Base-by-base conservation (phyloP, 371 early-diverging fungal species). In the Lichtheimia ramosa region DNA sequence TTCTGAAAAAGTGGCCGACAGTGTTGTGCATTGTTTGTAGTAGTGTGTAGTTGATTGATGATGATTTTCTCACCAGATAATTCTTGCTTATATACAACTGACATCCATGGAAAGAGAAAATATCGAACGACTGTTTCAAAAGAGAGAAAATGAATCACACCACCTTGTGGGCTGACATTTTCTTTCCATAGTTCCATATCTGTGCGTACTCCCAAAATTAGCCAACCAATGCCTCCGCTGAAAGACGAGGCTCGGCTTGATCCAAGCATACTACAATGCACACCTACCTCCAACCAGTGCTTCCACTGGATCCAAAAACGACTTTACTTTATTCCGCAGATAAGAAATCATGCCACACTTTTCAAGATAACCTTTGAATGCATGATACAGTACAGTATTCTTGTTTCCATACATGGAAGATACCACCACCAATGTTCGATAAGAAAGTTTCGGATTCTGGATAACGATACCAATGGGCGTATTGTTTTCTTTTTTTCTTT, bases 1-100 rank as follows among this genome's bases (percentile, higher is more conserved):
- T 54, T 50, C 62, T 67, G 21, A 77, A 10, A 58, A 77, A 74
- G 18, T 64, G 48, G 15, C 46, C 24, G n/a, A 57, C 57, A 57
- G 46, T n/a, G n/a, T 57, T 23, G 20, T 57, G 56, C 14, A 23
- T 51, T 0, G 25, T 54, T 40, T n/a, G n/a, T n/a, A n/a, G 16
- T 40, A 13, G 16, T 53, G 24, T 40, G 20, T 40, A 3, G 20
- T 13, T 18, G 39, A 12, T 23, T 21, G 12, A 54, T 27, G 1
- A 12, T 28, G 5, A 3, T 54, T 4, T 53, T 16, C 20, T 54
- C 15, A 54, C 39, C 39, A 28, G 34, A 34, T 34, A 34, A 8
- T 34, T 15, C 18, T 16, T 18, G 12, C 39, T 34, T 54, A 54
- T 54, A 54, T 52, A 52, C 39, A 5, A 25, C 28, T 52, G 5